Evolutionary conservation across 1,139 yeast genomes (phyloP), one percentile per base, ranked within the genome.

Genomic region (Scheffersomyces parashehatae): DNA sequence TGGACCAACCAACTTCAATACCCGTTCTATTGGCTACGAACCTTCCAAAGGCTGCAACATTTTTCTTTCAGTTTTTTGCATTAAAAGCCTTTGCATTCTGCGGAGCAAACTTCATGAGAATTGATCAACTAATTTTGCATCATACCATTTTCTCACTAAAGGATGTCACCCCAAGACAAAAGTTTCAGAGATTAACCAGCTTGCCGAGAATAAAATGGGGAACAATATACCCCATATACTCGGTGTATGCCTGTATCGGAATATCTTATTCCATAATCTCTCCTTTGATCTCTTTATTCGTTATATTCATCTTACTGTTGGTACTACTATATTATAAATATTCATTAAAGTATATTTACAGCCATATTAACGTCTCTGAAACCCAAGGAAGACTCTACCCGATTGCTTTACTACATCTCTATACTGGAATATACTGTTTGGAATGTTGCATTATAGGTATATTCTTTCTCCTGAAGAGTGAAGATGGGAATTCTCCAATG

Each of bases 21-120:
- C 89, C 95, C 1, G 70, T 81, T 4, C 64, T 88, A 42, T 65
- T 88, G 37, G 96, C 96, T 0, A 72, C 77, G 5, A 87, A 88
- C 55, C 67, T 88, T 37, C 96, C 96, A 0, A 86, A 85, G 56
- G 84, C 95, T 16, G 86, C 95, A 1, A 86, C 85, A 41, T 88
- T 88, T 56, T 88, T 88, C 65, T 83, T 84, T 57, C 86, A 90
- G 4, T 86, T 82, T 54, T 70, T 88, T 29, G 70, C 88, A 1
- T 68, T 88, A 35, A 82, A 87, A 60, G 93, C 95, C 0, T 68
- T 88, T 47, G 76, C 90, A 1, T 79, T 84, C 51, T 80, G 85
- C 52, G 95, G 95, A 0, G 81, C 78, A 46, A 82, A 81, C 50
- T 73, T 88, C 39, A 56, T 87, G 28, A 79, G 85, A 55, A 67